Conservation (phyloP, 1,284 basidiomycete genomes). For the Anthracocystis walkeri region DNA sequence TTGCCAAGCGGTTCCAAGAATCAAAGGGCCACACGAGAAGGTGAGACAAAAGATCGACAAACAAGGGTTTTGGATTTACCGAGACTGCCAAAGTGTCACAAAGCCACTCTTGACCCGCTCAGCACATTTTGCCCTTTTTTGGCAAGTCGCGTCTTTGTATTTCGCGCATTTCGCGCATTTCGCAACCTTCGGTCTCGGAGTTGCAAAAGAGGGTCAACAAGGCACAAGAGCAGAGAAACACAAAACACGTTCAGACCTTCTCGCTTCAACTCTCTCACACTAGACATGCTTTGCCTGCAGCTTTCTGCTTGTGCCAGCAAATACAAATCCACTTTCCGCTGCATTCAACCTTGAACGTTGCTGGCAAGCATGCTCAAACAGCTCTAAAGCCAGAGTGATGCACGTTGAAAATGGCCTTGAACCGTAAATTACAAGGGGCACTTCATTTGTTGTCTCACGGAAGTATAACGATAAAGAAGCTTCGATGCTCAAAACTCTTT, state of each 20-base stretch:
- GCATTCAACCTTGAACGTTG: too few relatives aligned
- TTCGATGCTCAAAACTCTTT: neutral
- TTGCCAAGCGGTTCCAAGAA: too few relatives aligned
- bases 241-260: too few relatives aligned
- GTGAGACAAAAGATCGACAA: too few relatives aligned
- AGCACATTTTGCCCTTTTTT: neutral
- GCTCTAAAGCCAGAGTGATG: too few relatives aligned
- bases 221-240: slow-evolving; percentile 3
- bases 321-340: neutral
- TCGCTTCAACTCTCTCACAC: neutral
- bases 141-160: neutral
- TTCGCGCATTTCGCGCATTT: too few relatives aligned
- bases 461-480: slow-evolving; percentile 2
- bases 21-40: too few relatives aligned
- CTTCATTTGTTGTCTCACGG: slow-evolving; percentile 10
- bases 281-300: neutral
- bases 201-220: neutral
- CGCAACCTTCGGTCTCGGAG: slow-evolving; percentile 8
- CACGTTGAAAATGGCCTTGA: too few relatives aligned
- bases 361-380: too few relatives aligned
- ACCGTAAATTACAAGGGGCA: neutral
- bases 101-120: too few relatives aligned
- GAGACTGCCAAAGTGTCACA: neutral
- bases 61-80: too few relatives aligned
- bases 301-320: neutral